Conservation (phyloP, 345 rosid species). For the Geranium brycei region DNA sequence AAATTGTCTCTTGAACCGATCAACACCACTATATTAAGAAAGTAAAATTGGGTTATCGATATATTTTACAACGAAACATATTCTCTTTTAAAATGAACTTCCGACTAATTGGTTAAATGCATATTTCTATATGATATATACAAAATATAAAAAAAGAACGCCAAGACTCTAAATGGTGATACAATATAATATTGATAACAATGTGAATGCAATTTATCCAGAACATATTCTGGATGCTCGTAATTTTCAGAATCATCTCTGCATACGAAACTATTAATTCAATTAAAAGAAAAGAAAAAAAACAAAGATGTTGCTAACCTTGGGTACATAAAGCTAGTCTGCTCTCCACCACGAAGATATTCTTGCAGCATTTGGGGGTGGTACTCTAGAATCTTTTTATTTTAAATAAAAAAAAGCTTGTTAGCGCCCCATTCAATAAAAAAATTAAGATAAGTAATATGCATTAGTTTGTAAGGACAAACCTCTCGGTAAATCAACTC, state of each 20-base stretch:
- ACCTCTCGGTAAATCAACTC: constrained; percentile 98
- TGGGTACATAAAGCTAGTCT: constrained; percentile 95
- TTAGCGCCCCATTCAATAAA: constrained; percentile 2
- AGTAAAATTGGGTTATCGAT: background rate
- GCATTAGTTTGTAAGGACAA: constrained; percentile 5
- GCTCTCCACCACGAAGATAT: constrained; percentile 84
- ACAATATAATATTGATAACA: too few species aligned
- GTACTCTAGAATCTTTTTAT: constrained; percentile 72
- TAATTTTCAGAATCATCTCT: background rate
- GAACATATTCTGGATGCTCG: too few species aligned
- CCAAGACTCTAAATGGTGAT: too few species aligned
- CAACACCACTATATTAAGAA: constrained; percentile 58
- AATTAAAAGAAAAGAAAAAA: background rate
- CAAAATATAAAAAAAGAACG: too few species aligned
- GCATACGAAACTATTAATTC: background rate
- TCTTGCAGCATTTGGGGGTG: constrained; percentile 97
- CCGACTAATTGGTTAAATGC: too few species aligned
- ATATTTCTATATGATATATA: too few species aligned
- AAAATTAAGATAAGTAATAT: constrained; percentile 6
- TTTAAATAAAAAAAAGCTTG: constrained; percentile 10
- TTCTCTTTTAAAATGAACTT: background rate
- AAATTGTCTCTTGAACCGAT: constrained; percentile 96
- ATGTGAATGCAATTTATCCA: too few species aligned
- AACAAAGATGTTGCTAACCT: constrained; percentile 32
- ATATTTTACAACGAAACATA: background rate